phyloP scores from a whole-genome alignment of 495 filamentous ascomycete species.

The Venustampulla echinocandica region DNA sequence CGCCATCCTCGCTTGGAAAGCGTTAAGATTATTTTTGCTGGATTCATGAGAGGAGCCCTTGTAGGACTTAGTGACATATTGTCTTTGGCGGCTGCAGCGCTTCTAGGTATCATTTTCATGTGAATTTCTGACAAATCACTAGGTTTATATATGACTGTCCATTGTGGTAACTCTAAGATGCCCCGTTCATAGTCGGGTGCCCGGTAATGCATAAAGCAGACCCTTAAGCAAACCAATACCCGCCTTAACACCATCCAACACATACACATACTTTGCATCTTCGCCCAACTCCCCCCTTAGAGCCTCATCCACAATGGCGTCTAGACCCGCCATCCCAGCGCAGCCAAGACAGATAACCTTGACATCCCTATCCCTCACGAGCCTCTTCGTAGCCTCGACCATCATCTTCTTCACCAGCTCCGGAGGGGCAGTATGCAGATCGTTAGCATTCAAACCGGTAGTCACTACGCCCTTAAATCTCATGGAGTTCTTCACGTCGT shows the following conservation, averaged over 20 bases:
- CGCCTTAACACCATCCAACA: slow-evolving; percentile 80
- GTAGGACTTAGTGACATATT: no score
- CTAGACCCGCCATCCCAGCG: slow-evolving; percentile 89
- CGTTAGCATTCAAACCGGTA: slow-evolving; percentile 71
- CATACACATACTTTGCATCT: slow-evolving; percentile 49
- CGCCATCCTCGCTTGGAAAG: no score
- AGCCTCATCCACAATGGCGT: slow-evolving; percentile 64
- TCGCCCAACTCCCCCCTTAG: slow-evolving; percentile 56
- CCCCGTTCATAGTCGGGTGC: no score
- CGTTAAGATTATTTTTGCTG: no score
- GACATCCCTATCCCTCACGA: slow-evolving; percentile 50
- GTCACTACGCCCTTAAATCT: slow-evolving; percentile 73
- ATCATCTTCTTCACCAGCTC: slow-evolving; percentile 59
- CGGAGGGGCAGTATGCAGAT: slow-evolving; percentile 60
- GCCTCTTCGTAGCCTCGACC: slow-evolving; percentile 54
- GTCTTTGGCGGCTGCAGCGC: no score
- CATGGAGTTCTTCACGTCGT: slow-evolving; percentile 3
- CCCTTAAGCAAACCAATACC: slow-evolving; percentile 63
- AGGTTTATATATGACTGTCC: no score
- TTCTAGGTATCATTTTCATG: no score
- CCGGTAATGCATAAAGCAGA: slow-evolving; percentile 31
- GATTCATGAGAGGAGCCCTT: no score
- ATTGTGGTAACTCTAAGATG: no score
- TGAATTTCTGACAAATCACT: no score
- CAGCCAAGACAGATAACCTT: slow-evolving; percentile 68